phyloP scores from a whole-genome alignment of 176 grass and related monocot species.

The Bonia amplexicaulis region DNA sequence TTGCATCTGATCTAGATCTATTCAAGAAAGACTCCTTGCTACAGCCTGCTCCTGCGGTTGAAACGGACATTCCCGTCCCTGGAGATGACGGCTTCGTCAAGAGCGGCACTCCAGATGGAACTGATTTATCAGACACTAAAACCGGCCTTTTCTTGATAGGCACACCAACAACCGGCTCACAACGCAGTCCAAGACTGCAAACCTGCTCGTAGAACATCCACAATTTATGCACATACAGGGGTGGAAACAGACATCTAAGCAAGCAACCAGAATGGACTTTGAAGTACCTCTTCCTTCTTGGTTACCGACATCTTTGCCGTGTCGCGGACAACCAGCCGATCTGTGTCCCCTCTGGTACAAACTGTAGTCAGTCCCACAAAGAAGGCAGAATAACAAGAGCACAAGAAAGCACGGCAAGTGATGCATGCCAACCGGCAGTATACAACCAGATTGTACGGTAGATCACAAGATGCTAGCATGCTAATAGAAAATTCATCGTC shows the following conservation, averaged over 20 bases:
- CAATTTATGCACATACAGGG: background rate
- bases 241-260: conserved; percentile 3
- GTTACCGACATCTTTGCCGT: conserved; percentile 38
- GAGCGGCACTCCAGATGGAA: background rate
- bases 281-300: conserved; percentile 52
- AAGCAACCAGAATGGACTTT: conserved; percentile 17
- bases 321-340: background rate
- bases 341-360: conserved; percentile 26
- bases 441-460: background rate
- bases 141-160: conserved; percentile 58
- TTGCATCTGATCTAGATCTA: conserved; percentile 10
- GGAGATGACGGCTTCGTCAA: conserved; percentile 10
- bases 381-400: background rate
- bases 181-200: conserved; percentile 2
- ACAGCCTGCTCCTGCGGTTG: background rate
- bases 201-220: conserved; percentile 38
- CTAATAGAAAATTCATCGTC: background rate
- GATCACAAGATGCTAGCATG: background rate
- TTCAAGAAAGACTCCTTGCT: conserved; percentile 23
- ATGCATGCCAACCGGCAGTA: background rate
- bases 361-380: conserved; percentile 26
- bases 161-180: conserved; percentile 33
- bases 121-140: conserved; percentile 11
- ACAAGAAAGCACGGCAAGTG: background rate
- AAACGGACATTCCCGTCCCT: background rate